phyloP scores from a whole-genome alignment of 345 rosid species.

The Excoecaria cochinchinensis region DNA sequence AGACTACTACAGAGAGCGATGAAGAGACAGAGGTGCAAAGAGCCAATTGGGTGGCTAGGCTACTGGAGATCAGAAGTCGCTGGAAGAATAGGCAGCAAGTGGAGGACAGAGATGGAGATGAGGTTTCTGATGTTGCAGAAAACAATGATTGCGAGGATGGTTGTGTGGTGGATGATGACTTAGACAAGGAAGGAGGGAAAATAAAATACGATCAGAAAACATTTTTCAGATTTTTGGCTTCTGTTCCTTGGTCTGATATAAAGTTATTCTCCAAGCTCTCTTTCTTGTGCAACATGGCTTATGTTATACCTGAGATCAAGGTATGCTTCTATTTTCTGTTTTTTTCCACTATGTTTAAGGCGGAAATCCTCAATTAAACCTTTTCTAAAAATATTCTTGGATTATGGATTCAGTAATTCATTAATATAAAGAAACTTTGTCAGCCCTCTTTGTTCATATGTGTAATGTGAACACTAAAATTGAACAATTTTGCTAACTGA shows the following conservation, averaged over 20 bases:
- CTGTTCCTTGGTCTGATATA: slow-evolving; percentile 61
- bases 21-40: slow-evolving; percentile 41
- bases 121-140: slow-evolving; percentile 22
- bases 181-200: slow-evolving; percentile 37
- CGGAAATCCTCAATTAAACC: not conserved
- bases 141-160: slow-evolving; percentile 38
- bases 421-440: not conserved
- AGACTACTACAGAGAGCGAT: slow-evolving; percentile 17
- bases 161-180: slow-evolving; percentile 53
- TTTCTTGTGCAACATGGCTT: slow-evolving; percentile 81
- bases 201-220: slow-evolving; percentile 41
- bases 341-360: not conserved
- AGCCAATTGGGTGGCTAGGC: slow-evolving; percentile 73
- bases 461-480: not conserved
- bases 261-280: slow-evolving; percentile 74
- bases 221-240: slow-evolving; percentile 50
- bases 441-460: not conserved
- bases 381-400: not conserved
- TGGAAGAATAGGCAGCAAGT: slow-evolving; percentile 46
- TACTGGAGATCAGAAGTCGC: slow-evolving; percentile 58
- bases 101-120: slow-evolving; percentile 27
- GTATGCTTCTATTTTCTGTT: slow-evolving; percentile 23
- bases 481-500: not conserved
- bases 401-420: not conserved
- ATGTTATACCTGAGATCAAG: slow-evolving; percentile 67